Percentiles rank a stretch among this genome's conserved stretches.
phyloP scores from a whole-genome alignment of 352 stramenopile genomes.

The Lagenidium sp. region DNA sequence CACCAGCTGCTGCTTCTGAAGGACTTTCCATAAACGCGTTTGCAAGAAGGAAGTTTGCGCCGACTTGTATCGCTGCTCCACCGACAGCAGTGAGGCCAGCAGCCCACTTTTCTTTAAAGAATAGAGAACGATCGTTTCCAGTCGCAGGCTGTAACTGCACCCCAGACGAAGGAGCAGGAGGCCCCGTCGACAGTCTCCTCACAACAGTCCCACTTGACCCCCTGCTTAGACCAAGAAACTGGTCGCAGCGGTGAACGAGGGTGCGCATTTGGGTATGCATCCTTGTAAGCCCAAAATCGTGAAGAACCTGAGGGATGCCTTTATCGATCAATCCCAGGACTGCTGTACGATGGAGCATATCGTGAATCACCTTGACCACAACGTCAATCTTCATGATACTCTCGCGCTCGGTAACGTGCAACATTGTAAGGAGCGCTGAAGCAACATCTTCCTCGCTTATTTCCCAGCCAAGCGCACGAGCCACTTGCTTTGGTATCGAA shows the following conservation, averaged over 20 bases:
- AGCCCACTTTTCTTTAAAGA: no score
- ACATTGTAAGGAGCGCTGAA: slow-evolving; percentile 9
- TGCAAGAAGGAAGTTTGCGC: no score
- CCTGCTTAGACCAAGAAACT: no score
- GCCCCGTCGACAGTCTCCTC: no score
- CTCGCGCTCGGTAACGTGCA: slow-evolving; percentile 10
- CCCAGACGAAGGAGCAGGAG: no score
- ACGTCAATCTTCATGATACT: slow-evolving; percentile 16
- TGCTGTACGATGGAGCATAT: slow-evolving; percentile 14
- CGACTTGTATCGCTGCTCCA: slow-evolving; percentile 1
- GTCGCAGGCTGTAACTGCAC: no score
- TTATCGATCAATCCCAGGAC: slow-evolving; percentile 21
- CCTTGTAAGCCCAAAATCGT: slow-evolving; percentile 13
- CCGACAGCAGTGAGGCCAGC: slow-evolving; percentile 5
- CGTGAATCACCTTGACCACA: slow-evolving; percentile 13
- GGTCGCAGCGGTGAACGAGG: no score
- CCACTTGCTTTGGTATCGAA: slow-evolving; percentile 5
- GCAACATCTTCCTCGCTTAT: slow-evolving; percentile 2
- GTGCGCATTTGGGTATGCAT: slow-evolving; percentile 11
- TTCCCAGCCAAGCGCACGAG: slow-evolving; percentile 7
- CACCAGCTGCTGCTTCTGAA: background rate
- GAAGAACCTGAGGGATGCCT: slow-evolving; percentile 14
- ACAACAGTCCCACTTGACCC: no score
- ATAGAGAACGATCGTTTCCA: no score
- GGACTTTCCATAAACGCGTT: no score